Evolutionary conservation across 2,329 filamentous ascomycete genomes (phyloP).

Genomic region (Fusarium nelsonii): DNA sequence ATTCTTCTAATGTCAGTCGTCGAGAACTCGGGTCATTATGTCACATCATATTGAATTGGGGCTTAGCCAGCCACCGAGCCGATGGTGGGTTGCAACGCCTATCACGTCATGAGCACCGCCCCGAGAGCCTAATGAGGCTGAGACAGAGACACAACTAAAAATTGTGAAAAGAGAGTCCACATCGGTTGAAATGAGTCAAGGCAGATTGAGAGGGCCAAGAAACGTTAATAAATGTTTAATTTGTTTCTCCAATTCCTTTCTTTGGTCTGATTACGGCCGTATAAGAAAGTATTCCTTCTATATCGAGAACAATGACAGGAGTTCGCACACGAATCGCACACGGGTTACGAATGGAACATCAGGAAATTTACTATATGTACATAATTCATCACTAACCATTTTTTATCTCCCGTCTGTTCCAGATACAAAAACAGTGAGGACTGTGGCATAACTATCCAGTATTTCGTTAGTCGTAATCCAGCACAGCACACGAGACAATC

Average conservation of each 20-base stretch:
- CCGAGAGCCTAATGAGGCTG: accelerated
- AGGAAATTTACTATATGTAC: no score
- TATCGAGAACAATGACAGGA: no score
- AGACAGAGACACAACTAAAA: accelerated
- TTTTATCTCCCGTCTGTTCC: background rate
- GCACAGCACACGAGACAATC: accelerated
- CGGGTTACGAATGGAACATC: no score
- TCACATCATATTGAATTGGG: background rate
- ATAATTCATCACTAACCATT: background rate
- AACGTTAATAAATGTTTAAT: no score
- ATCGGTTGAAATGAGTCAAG: no score
- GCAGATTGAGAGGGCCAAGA: no score
- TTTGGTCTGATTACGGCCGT: no score
- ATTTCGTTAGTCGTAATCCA: accelerated
- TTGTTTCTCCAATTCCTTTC: no score
- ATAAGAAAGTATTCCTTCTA: no score
- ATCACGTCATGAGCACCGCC: background rate
- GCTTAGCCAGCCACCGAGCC: background rate
- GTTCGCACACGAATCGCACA: no score
- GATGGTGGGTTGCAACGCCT: background rate
- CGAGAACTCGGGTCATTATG: background rate
- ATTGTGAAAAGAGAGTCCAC: background rate
- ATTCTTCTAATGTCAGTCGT: background rate
- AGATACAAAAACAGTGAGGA: slow-evolving; percentile 12
- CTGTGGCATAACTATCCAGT: background rate